phyloP scores from a whole-genome alignment of 2,329 filamentous ascomycete species.

The Colletotrichum sp. region DNA sequence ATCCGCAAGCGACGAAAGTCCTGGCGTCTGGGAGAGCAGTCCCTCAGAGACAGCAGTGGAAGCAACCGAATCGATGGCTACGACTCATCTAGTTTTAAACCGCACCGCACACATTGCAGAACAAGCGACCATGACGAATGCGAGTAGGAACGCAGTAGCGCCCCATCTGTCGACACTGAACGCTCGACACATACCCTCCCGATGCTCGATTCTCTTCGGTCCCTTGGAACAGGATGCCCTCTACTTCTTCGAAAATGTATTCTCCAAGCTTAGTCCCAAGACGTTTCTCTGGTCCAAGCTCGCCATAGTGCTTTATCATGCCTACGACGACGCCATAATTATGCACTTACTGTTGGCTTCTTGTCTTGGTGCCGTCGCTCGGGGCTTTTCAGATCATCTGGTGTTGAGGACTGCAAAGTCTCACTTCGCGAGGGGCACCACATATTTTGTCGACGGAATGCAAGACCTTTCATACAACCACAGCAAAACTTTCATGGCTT shows the following conservation, averaged over 20 bases:
- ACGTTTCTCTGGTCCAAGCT: neutral
- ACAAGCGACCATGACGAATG: neutral
- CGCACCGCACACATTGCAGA: neutral
- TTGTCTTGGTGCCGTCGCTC: neutral
- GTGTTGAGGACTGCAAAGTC: neutral
- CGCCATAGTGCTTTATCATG: neutral
- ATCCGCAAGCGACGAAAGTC: neutral
- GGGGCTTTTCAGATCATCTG: neutral
- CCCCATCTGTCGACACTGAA: neutral
- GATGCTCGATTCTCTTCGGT: neutral
- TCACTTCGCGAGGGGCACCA: neutral
- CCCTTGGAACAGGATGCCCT: neutral
- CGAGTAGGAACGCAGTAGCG: neutral
- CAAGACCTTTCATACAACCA: neutral
- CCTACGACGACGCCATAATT: neutral
- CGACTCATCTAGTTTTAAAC: neutral
- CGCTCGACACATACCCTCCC: neutral
- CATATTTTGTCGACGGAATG: neutral
- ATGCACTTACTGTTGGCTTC: neutral
- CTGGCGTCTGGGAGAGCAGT: rapidly evolving
- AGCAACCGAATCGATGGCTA: neutral
- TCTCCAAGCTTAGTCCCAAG: neutral
- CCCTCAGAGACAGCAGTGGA: neutral
- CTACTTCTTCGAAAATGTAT: neutral
- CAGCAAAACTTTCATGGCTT: neutral